Base-by-base conservation (phyloP, 176 grass and related monocot genomes). In the Melocanna baccifera region DNA sequence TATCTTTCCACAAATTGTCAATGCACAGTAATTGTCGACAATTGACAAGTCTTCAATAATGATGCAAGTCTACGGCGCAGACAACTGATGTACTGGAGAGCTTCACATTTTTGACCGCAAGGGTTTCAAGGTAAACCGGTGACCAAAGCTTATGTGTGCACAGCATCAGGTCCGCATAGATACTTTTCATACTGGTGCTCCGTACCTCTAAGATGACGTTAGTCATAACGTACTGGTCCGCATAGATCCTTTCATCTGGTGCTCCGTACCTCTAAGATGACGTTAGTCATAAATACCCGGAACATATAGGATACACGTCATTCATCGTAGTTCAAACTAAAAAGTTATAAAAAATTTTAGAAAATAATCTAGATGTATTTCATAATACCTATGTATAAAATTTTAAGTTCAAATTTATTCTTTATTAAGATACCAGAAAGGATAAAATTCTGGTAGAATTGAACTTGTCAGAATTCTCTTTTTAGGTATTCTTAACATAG, bases 211-310 rank as follows among this genome's bases (percentile, higher is more conserved):
- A 57, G 6, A 68, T 77, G 58, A 7, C 50, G 22, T 29, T 63
- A 22, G 15, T 64, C 40, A 25, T 15, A 23, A 42, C 7, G 47
- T 29, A 53, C 2, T 36, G 34, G 15, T 18, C 6, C 22, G 26
- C 85, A 74, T 66, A 16, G 25, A 74, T 65, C 25, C 9, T 32
- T 87, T 81, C 85, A 81, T 67, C 69, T 23, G 15, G 56, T 55
- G 29, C 0, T 19, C 48, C 4, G 11, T 19, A 5, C 67, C 45
- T 4, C 25, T 22, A 12, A 57, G 6, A 68, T 77, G 58, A 7
- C 50, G 22, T 29, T 63, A 22, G 15, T 64, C 40, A 25, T 15
- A 23, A 42, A 59, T 29, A 53, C 2, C 5, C n/a, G 34, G 34
- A 36, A 36, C 34, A 36, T 30, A 30, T 30, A 30, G 30, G 1